Conservation (phyloP, 2,329 filamentous ascomycete species). For the Stagonosporopsis vannaccii region DNA sequence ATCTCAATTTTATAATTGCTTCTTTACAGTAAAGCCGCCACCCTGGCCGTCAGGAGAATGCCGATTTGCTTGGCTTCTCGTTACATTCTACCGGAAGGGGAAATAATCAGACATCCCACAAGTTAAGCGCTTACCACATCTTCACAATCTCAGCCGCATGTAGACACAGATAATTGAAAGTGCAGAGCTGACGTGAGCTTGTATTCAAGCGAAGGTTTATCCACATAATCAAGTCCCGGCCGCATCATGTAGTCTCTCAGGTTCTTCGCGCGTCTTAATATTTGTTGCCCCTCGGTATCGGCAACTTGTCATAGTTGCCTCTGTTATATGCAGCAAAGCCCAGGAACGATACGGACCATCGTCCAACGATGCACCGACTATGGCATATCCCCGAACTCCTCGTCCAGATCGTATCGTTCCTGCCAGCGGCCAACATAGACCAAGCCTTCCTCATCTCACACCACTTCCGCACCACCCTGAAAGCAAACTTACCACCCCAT, state of each 20-base stretch:
- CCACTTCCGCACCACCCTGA: constrained; percentile 13
- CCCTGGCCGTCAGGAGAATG: not conserved
- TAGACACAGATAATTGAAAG: too few relatives aligned
- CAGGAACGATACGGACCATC: not conserved
- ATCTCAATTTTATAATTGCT: not conserved
- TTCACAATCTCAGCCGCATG: not conserved
- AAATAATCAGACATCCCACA: not conserved
- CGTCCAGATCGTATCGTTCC: constrained; percentile 17
- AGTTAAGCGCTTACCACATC: constrained; percentile 6
- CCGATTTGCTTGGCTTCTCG: not conserved
- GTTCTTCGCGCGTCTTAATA: too few relatives aligned
- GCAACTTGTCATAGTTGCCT: not conserved
- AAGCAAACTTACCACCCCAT: constrained; percentile 18
- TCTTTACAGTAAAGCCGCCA: not conserved
- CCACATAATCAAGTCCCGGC: too few relatives aligned
- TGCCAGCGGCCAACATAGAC: constrained; percentile 7
- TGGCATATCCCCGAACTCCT: constrained; percentile 27
- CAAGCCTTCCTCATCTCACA: constrained; percentile 11
- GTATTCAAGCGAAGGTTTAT: not conserved
- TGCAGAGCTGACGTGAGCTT: constrained; percentile 8
- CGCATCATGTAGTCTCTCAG: not conserved
- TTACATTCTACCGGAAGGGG: not conserved
- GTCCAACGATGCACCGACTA: constrained; percentile 20
- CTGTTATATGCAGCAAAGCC: not conserved
- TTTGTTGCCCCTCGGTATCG: too few relatives aligned